Base-by-base conservation (phyloP, 371 early-diverging fungal genomes). In the Mucor plumbeus region DNA sequence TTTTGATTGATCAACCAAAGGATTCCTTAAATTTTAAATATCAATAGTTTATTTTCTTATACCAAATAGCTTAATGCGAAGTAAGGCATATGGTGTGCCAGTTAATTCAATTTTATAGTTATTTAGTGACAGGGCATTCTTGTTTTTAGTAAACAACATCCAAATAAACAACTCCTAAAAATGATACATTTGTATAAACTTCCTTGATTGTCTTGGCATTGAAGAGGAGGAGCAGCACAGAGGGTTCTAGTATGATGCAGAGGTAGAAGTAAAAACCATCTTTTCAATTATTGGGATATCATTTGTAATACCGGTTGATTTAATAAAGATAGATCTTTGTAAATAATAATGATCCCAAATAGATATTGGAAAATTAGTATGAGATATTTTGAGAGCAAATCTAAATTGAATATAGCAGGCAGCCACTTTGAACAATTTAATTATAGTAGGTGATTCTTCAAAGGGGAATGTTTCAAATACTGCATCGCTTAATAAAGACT, bases 311-410 rank as follows among this genome's bases (percentile, higher is more conserved):
- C 53, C 21, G 39, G 60, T 56, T 1, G 65, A 64, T 56, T 47
- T 65, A n/a, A 65, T 43, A 40, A 48, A 70, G 19, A 70, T 40
- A 6, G 44, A 15, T 43, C 70, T 54, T 26, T 61, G 56, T 14
- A 61, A n/a, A 6, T 57, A 36, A 50, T 44, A 70, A 21, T 70
- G 58, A n/a, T 61, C 48, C 71, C 71, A 70, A 1, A 62, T 41
- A 38, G 57, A 21, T 17, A 60, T 21, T 5, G 44, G 60, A 33
- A 60, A 55, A 13, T 55, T 35, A 7, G 26, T 44, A 21, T 26
- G 6, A 7, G 19, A 21, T 26, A 10, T 19, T 9, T 34, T 34
- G 5, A 56, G 19, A 7, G 33, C 17, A 5, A 13, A 1, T n/a
- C 47, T 19, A 8, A 47, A 61, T 11, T 56, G 39, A 10, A 47